A percentile compares a stretch with the other conserved stretches of the same genome.
Conservation (phyloP, 805 yeast genomes). For the Ogataea neopini region DNA sequence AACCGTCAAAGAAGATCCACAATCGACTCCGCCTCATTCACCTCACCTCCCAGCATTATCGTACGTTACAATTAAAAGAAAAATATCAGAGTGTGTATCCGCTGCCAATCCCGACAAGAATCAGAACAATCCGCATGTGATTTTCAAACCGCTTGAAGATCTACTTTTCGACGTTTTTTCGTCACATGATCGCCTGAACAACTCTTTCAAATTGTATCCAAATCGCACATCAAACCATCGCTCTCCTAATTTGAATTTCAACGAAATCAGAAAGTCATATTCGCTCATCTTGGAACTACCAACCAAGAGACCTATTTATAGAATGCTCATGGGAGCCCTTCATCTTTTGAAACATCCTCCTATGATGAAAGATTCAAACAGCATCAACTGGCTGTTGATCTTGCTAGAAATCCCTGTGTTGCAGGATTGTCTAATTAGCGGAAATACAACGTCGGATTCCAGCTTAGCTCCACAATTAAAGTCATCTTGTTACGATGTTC, state of each 20-base stretch:
- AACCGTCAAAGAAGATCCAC: conserved; percentile 6
- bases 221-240: conserved; percentile 29
- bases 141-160: conserved; percentile 52
- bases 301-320: conserved; percentile 58
- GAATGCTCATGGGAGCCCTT: conserved; percentile 52
- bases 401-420: conserved; percentile 70
- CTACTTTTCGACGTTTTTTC: conserved; percentile 50
- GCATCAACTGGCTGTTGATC: conserved; percentile 61
- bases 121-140: conserved; percentile 15
- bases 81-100: conserved; percentile 38
- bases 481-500: conserved; percentile 62
- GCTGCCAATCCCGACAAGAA: conserved; percentile 1
- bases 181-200: conserved; percentile 47
- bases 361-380: conserved; percentile 40
- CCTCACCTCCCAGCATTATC: conserved; percentile 29
- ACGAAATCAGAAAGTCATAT: conserved; percentile 50
- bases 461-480: conserved; percentile 48
- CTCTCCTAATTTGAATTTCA: conserved; percentile 52
- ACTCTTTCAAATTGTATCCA: conserved; percentile 49
- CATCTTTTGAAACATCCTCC: conserved; percentile 55
- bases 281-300: conserved; percentile 50
- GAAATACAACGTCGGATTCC: conserved; percentile 23
- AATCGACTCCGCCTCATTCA: not conserved
- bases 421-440: conserved; percentile 44
- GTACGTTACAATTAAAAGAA: conserved; percentile 34